These are phyloP conservation scores for Microdochium nivale DNA, from an alignment of 2,329 filamentous ascomycete species.

Conservation along the genomic window DNA sequence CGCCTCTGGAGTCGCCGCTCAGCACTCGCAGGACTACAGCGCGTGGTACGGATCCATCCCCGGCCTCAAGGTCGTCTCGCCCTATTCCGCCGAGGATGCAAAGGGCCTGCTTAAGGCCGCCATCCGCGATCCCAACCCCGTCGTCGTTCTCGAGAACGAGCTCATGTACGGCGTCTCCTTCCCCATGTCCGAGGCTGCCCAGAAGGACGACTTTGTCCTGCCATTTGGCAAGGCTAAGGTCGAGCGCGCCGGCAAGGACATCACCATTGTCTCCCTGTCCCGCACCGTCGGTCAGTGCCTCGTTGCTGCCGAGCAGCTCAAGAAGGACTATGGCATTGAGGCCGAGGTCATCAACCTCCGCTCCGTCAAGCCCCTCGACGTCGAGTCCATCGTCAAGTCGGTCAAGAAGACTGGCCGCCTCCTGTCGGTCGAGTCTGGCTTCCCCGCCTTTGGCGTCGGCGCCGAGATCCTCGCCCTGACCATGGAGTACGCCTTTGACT, in stretches of 20 bases:
- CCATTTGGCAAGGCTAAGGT: slow-evolving; percentile 99
- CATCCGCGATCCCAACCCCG: slow-evolving; percentile 96
- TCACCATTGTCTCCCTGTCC: slow-evolving; percentile 91
- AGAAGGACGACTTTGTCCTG: slow-evolving; percentile 93
- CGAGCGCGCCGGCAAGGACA: slow-evolving; percentile 88
- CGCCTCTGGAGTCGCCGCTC: slow-evolving; percentile 86
- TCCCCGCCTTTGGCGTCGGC: slow-evolving; percentile 87
- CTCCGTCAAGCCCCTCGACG: slow-evolving; percentile 91
- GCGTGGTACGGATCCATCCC: slow-evolving; percentile 99
- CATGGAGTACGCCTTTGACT: slow-evolving; percentile 98
- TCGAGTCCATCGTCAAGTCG: slow-evolving; percentile 91
- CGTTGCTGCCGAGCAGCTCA: slow-evolving; percentile 78
- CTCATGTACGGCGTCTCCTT: slow-evolving; percentile 87
- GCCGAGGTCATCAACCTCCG: slow-evolving; percentile 97
- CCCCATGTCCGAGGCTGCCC: slow-evolving; percentile 94
- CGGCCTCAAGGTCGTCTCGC: slow-evolving; percentile 91
- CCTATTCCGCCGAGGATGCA: slow-evolving; percentile 95
- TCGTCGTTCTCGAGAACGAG: slow-evolving; percentile 86
- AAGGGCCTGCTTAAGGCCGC: slow-evolving; percentile 97
- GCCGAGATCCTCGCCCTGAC: slow-evolving; percentile 89
- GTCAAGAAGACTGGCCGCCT: slow-evolving; percentile 98
- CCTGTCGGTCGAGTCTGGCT: slow-evolving; percentile 88
- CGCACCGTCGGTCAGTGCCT: slow-evolving; percentile 92
- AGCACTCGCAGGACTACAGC: slow-evolving; percentile 98
- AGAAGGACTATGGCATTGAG: slow-evolving; percentile 94